Evolutionary conservation across 192 early-diverging fungal species (phyloP).

Genomic region (Geranomyces variabilis): DNA sequence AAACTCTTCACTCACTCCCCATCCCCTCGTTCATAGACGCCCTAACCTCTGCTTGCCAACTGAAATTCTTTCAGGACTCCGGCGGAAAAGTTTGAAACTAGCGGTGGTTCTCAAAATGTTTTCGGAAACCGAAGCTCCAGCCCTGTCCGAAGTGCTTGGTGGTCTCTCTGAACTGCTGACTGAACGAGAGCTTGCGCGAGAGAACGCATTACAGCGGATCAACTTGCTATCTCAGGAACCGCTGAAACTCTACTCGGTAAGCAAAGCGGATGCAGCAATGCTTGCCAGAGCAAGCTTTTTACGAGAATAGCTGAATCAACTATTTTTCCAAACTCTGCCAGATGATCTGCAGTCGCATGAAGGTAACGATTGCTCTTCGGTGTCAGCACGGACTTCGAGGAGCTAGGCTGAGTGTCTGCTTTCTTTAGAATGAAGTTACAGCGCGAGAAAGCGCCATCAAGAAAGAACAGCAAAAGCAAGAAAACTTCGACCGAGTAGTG

Average conservation of each 20-base stretch:
- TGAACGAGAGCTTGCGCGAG: constrained; percentile 36
- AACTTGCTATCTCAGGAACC: constrained; percentile 39
- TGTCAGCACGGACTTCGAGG: not conserved
- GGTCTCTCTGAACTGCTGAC: constrained; percentile 28
- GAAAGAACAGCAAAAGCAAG: constrained; percentile 36
- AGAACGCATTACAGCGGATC: constrained; percentile 31
- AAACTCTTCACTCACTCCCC: no score
- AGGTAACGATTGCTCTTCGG: constrained; percentile 11
- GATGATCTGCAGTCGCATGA: constrained; percentile 25
- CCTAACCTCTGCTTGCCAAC: not conserved
- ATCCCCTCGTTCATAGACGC: no score
- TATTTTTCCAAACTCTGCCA: not conserved
- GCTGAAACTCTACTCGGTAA: constrained; percentile 38
- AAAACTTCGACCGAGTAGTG: constrained; percentile 23
- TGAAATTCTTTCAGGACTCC: constrained; percentile 27
- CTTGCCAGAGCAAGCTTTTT: no score
- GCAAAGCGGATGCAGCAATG: no score
- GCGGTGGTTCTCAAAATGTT: constrained; percentile 38
- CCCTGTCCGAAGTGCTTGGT: constrained; percentile 10
- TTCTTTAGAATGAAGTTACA: constrained; percentile 25
- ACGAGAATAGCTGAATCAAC: not conserved
- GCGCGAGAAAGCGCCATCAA: constrained; percentile 35
- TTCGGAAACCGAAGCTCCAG: constrained; percentile 33
- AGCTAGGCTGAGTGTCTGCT: not conserved
- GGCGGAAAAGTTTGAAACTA: constrained; percentile 41